Conservation (phyloP, 495 filamentous ascomycete species). For the Penicillium turbatum region DNA sequence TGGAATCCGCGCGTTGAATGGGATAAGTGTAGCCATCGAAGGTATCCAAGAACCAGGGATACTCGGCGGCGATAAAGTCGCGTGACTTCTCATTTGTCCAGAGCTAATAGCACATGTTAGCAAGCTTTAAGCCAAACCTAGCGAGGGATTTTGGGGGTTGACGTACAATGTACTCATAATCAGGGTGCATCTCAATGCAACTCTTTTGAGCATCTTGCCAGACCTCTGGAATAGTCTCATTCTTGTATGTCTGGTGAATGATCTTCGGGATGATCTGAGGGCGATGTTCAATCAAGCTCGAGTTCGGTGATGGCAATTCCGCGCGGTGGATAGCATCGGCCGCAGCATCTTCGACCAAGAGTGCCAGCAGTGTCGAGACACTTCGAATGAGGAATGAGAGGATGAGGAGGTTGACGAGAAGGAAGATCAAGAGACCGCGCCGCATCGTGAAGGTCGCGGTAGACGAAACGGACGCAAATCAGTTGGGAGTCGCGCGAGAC, state of each 20-base stretch:
- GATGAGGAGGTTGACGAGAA: conserved; percentile 57
- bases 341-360: conserved; percentile 64
- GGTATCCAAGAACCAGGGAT: conserved; percentile 82
- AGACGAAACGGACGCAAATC: not conserved
- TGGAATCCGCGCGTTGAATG: conserved; percentile 83
- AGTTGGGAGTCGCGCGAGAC: not conserved
- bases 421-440: conserved; percentile 59
- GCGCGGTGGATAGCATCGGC: conserved; percentile 59
- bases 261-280: conserved; percentile 79
- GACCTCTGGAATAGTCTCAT: conserved; percentile 67
- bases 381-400: conserved; percentile 56
- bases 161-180: conserved; percentile 78
- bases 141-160: not conserved
- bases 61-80: conserved; percentile 71
- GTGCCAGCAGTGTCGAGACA: conserved; percentile 58
- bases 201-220: conserved; percentile 71
- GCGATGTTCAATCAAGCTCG: conserved; percentile 52
- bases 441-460: conserved; percentile 48
- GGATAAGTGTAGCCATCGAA: conserved; percentile 76
- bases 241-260: conserved; percentile 84
- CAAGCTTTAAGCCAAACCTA: not conserved
- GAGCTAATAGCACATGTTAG: conserved; percentile 50
- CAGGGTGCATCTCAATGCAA: conserved; percentile 70
- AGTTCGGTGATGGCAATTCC: conserved; percentile 62
- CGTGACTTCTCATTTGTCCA: conserved; percentile 78